Evolutionary conservation across 83 land plant species (phyloP).

Genomic region (Picea mariana): DNA sequence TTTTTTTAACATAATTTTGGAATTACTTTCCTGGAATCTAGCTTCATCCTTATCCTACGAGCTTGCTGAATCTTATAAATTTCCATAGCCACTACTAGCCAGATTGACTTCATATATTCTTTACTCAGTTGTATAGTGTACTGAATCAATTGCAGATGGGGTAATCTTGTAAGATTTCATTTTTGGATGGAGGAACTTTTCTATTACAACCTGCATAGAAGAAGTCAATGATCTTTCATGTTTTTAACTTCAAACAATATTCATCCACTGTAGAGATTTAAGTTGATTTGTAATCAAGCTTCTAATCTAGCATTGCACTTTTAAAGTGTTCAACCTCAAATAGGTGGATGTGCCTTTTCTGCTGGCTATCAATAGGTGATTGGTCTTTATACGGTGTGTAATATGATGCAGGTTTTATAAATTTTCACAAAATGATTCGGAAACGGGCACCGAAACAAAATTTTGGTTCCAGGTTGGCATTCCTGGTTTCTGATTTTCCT

Average conservation of each 20-base stretch:
- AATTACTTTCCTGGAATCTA: too few species aligned
- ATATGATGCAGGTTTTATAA: constrained; percentile 59
- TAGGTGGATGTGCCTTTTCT: not conserved
- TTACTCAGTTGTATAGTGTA: not conserved
- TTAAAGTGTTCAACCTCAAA: not conserved
- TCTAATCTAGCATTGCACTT: not conserved
- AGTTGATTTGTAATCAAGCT: not conserved
- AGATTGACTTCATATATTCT: not conserved
- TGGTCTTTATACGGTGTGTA: constrained; percentile 1
- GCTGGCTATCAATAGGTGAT: not conserved
- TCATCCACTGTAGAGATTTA: not conserved
- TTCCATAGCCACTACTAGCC: too few species aligned
- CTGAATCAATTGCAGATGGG: not conserved
- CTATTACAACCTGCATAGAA: not conserved
- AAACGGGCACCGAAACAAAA: constrained; percentile 18
- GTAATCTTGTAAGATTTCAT: not conserved
- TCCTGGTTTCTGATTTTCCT: constrained; percentile 46
- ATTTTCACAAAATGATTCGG: constrained; percentile 33
- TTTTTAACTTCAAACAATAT: not conserved
- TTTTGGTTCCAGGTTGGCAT: constrained; percentile 85
- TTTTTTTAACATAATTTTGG: too few species aligned
- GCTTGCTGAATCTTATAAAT: too few species aligned
- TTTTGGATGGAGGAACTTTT: not conserved
- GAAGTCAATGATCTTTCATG: not conserved
- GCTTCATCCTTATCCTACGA: too few species aligned